Evolutionary conservation across 2,329 filamentous ascomycete genomes (phyloP), one percentile per base, ranked within the genome.

Genomic region (Grosmannia huntii): DNA sequence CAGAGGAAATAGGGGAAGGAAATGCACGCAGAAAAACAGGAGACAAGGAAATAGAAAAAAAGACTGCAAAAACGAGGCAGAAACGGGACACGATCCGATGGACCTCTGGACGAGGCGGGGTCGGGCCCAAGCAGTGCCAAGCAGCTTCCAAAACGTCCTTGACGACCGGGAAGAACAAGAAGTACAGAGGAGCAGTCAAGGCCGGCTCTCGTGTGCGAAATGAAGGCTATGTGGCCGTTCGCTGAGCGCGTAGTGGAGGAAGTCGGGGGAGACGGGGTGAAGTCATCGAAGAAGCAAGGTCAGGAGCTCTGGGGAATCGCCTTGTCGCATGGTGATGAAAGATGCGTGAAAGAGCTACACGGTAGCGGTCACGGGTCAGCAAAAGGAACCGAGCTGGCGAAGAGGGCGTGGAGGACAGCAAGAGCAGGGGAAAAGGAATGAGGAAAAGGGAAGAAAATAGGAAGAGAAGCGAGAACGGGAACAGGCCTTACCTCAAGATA

Each of bases 271-370:
- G 16, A 56, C 23, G 12, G 31, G 44, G 5, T 41, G 14, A 21
- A 25, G 58, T 60, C 53, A 61, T 59, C 57, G 58, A 61, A 56
- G 25, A 38, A 25, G 44, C 5, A 53, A 51, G 56, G 33, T 53
- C 25, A 31, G 44, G 31, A 55, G 50, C 55, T 57, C 53, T n/a
- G 53, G 14, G 33, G 23, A 27, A 38, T 48, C 31, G 58, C 50
- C 56, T 53, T 27, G 60, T 57, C 54, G 57, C 60, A 61, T 61
- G 56, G 54, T 61, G 56, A 50, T 36, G 48, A 11, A 11, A 25
- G 46, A 38, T 27, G 16, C 36, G 21, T 21, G 23, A 28, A 19
- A 25, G 31, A 33, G 52, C 38, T 52, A 27, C 16, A 23, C 16
- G 27, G 10, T 9, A 49, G 54, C 6, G 41, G 14, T 11, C 21